A percentile compares a stretch with the other conserved stretches of the same genome.
These are phyloP conservation scores for Malbranchea cinnamomea DNA, from an alignment of 2,329 filamentous ascomycete species.

Conservation along the genomic window DNA sequence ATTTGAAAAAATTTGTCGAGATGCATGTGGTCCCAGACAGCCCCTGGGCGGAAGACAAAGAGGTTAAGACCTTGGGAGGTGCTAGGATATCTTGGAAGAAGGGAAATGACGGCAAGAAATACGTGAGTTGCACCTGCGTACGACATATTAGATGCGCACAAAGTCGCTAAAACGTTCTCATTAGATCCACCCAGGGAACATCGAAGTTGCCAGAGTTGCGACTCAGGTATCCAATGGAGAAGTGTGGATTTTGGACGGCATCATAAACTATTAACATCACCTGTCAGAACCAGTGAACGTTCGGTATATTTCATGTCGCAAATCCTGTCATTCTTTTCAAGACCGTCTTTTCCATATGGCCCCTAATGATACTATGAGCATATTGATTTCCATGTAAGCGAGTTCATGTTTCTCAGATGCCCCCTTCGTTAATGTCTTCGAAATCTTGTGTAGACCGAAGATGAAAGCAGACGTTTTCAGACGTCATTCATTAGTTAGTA, in stretches of 20 bases:
- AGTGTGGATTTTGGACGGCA: constrained; percentile 59
- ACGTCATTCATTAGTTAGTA: too few species aligned
- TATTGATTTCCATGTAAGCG: too few species aligned
- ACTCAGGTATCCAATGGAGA: constrained; percentile 76
- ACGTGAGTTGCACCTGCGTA: constrained; percentile 35
- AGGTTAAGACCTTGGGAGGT: constrained; percentile 52
- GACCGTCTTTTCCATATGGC: too few species aligned
- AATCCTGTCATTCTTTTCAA: too few species aligned
- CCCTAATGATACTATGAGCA: too few species aligned
- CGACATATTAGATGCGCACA: neutral
- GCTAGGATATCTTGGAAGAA: constrained; percentile 71
- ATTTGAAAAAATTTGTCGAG: constrained; percentile 69
- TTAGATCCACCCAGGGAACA: constrained; percentile 52
- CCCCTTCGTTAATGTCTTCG: too few species aligned
- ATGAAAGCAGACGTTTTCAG: too few species aligned
- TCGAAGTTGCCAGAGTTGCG: constrained; percentile 61
- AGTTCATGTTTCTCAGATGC: too few species aligned
- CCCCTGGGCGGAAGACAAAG: constrained; percentile 59
- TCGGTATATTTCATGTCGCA: too few species aligned
- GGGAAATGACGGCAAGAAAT: constrained; percentile 47
- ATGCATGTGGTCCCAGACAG: constrained; percentile 62
- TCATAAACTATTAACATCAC: constrained; percentile 42
- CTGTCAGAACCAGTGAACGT: too few species aligned
- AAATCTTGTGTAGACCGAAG: too few species aligned
- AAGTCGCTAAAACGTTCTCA: neutral